Evolutionary conservation across 1,284 basidiomycete genomes (phyloP).

Genomic region (Mycena sp.): DNA sequence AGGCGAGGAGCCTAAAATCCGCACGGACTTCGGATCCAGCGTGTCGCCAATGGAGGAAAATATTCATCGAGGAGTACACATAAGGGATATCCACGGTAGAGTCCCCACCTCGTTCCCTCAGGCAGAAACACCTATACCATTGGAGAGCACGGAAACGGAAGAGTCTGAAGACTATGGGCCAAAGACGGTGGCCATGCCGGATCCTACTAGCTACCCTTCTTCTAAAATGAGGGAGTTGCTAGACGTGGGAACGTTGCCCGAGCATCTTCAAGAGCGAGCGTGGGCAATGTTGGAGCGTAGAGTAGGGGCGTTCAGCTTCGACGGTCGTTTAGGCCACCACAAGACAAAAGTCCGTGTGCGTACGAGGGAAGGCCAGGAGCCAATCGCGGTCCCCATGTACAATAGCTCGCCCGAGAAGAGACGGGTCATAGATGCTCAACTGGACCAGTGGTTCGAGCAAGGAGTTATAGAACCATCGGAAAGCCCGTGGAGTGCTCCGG

Average conservation of each 20-base stretch:
- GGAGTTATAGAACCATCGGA: slow-evolving; percentile 48
- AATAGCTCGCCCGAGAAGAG: slow-evolving; percentile 45
- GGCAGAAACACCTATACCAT: too few species aligned
- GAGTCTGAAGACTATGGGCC: slow-evolving; percentile 24
- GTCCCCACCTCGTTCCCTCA: background rate
- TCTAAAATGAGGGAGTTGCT: background rate
- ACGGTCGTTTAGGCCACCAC: slow-evolving; percentile 42
- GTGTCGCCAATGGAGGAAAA: background rate
- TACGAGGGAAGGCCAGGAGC: background rate
- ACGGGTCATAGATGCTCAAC: slow-evolving; percentile 46
- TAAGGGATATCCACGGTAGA: background rate
- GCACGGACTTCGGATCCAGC: background rate
- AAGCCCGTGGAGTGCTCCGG: slow-evolving; percentile 49
- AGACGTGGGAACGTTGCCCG: slow-evolving; percentile 4
- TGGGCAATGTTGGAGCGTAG: slow-evolving; percentile 29
- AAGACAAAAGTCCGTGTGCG: slow-evolving; percentile 35
- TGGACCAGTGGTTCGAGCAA: slow-evolving; percentile 44
- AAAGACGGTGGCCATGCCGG: background rate
- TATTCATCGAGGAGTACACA: background rate
- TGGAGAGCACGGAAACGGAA: background rate
- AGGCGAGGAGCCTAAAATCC: background rate
- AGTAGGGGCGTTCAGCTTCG: slow-evolving; percentile 42
- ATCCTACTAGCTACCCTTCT: background rate
- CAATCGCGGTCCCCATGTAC: slow-evolving; percentile 8
- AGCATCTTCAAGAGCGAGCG: background rate